These are phyloP conservation scores for Claviceps sp. DNA, from an alignment of 2,329 filamentous ascomycete genomes.

Conservation along the genomic window DNA sequence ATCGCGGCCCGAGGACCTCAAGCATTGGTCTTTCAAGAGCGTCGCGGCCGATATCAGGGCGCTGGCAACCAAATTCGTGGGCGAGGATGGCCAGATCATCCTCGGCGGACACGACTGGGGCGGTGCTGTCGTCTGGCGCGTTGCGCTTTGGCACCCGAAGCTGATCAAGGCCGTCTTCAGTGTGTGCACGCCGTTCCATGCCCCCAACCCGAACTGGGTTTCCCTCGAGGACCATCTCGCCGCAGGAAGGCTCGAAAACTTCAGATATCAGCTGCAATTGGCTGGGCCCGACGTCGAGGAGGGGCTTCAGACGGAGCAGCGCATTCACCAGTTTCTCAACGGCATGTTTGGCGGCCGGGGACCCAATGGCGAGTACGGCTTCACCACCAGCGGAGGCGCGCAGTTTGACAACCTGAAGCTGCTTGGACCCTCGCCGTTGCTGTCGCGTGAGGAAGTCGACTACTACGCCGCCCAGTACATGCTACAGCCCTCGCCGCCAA, in stretches of 20 bases:
- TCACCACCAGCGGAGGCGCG: slow-evolving; percentile 49
- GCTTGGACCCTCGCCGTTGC: slow-evolving; percentile 41
- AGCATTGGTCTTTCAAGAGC: slow-evolving; percentile 57
- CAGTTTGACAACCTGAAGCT: slow-evolving; percentile 47
- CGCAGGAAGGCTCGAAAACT: slow-evolving; percentile 45
- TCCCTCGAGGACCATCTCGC: slow-evolving; percentile 47
- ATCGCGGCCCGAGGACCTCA: slow-evolving; percentile 47
- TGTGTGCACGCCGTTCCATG: slow-evolving; percentile 62
- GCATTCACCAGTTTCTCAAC: slow-evolving; percentile 57
- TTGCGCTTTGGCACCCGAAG: slow-evolving; percentile 59
- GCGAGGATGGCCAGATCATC: slow-evolving; percentile 45
- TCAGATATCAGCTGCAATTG: slow-evolving; percentile 76
- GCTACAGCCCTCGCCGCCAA: slow-evolving; percentile 40
- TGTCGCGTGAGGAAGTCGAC: slow-evolving; percentile 58
- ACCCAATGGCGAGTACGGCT: slow-evolving; percentile 39
- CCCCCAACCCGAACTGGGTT: slow-evolving; percentile 39
- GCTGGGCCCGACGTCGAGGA: slow-evolving; percentile 52
- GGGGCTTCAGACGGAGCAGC: slow-evolving; percentile 40
- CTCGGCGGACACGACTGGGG: slow-evolving; percentile 93
- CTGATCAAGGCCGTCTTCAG: slow-evolving; percentile 64
- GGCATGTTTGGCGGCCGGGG: slow-evolving; percentile 56
- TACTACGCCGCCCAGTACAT: slow-evolving; percentile 63
- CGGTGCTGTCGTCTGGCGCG: slow-evolving; percentile 61
- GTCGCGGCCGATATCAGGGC: slow-evolving; percentile 63
- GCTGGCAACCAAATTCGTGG: slow-evolving; percentile 45